A percentile compares a stretch with the other conserved stretches of the same genome.
Evolutionary conservation across 1,139 yeast genomes (phyloP).

Genomic region (Magnusiomyces tetraspermus): DNA sequence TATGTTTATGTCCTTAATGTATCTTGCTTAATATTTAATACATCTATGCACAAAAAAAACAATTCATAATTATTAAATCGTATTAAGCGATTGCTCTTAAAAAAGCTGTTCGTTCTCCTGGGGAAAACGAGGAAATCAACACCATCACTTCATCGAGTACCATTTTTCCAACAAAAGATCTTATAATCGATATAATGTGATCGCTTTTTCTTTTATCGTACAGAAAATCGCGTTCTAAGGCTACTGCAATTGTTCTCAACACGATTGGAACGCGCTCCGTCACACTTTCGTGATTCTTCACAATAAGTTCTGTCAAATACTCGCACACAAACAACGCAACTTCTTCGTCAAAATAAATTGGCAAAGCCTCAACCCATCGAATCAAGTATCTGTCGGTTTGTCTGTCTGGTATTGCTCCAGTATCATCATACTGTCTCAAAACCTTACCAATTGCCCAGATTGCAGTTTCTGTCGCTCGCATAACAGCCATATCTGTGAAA

Average conservation of each 20-base stretch:
- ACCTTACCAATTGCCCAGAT: slow-evolving; percentile 78
- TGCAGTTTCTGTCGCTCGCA: slow-evolving; percentile 80
- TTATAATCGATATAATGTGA: too few species aligned
- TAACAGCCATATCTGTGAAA: slow-evolving; percentile 73
- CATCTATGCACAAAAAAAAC: too few species aligned
- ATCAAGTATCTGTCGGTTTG: slow-evolving; percentile 47
- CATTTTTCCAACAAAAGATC: too few species aligned
- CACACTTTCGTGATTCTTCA: slow-evolving; percentile 57
- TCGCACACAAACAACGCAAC: slow-evolving; percentile 84
- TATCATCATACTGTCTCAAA: slow-evolving; percentile 36
- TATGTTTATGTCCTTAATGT: too few species aligned
- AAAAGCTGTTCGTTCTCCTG: too few species aligned
- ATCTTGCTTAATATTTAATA: too few species aligned
- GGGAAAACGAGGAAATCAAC: too few species aligned
- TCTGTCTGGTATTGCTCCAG: slow-evolving; percentile 33
- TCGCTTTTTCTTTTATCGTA: too few species aligned
- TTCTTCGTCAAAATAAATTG: slow-evolving; percentile 74
- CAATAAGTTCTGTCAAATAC: slow-evolving; percentile 66
- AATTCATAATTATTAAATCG: too few species aligned
- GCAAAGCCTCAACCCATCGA: slow-evolving; percentile 76
- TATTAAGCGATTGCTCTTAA: too few species aligned
- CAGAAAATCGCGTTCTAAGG: slow-evolving; percentile 57
- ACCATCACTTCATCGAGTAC: too few species aligned
- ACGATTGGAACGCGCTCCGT: slow-evolving; percentile 49
- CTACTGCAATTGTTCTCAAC: slow-evolving; percentile 68